Base-by-base conservation (phyloP, 2,329 filamentous ascomycete genomes). In the Scedosporium boydii region DNA sequence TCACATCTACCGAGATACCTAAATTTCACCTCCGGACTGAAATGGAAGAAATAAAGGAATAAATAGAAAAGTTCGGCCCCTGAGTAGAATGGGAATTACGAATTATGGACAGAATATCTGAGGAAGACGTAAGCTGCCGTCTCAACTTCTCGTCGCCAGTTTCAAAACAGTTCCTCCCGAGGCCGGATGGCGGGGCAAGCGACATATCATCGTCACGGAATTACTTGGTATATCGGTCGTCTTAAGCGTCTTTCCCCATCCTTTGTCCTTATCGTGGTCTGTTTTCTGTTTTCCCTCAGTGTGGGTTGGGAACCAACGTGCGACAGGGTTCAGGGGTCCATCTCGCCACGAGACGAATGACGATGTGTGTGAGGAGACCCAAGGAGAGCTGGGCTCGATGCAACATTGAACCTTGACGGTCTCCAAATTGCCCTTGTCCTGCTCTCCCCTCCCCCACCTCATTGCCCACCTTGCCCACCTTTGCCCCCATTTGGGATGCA, bases 181-280 rank as follows among this genome's bases (percentile, higher is more conserved):
- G 51, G n/a, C 51, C 51, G 18, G 51, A 48, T 48, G 51, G 51
- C 51, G 51, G 51, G 6, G 4, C 34, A 55, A 27, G 51, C 51
- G 51, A 55, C 51, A 55, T 55, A 55, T 55, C 51, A 55, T 55
- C 51, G 51, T 55, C 51, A 55, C 23, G 51, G 21, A 18, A 55
- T 55, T 48, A 48, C 34, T 38, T 38, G 34, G 34, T 48, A 48
- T 48, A n/a, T 48, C n/a, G 16, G 14, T 48, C 6, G 12, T 55
- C 18, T 55, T 26, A 55, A 26, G 18, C 18, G 51, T 23, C n/a
- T n/a, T n/a, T 2, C 2, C 34, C 10, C 10, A 4, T 14, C 51
- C 51, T 55, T 55, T 2, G 1, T 14, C 51, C 51, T 55, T 55
- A 23, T 23, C 51, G 18, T 55, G 18, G 18, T 27, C 23, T 6